Percentiles rank a stretch among this genome's conserved stretches.
These are phyloP conservation scores for Neurospora sp. DNA, from an alignment of 495 filamentous ascomycete genomes.

Conservation along the genomic window DNA sequence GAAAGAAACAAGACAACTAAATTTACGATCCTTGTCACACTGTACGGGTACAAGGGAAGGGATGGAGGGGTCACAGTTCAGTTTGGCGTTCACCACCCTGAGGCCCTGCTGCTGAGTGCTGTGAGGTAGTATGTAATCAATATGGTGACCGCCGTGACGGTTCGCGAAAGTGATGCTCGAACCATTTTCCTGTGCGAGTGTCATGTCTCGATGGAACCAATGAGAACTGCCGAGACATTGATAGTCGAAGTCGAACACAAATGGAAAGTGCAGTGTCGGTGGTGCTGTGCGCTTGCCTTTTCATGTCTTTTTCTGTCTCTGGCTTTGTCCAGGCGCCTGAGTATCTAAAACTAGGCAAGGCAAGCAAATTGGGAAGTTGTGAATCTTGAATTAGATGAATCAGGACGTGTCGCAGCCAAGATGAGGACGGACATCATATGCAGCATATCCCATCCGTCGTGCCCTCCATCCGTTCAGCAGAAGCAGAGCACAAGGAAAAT, in stretches of 20 bases:
- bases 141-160: background rate
- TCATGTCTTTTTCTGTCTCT: background rate
- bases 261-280: background rate
- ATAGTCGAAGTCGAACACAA: background rate
- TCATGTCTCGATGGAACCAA: background rate
- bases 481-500: background rate
- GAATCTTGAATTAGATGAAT: background rate
- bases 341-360: background rate
- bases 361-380: background rate
- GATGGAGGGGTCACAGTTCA: background rate
- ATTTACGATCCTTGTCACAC: background rate
- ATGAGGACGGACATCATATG: too few relatives aligned
- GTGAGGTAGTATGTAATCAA: background rate
- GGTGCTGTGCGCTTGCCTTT: background rate
- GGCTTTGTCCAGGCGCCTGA: background rate
- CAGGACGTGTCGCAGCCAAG: too few relatives aligned
- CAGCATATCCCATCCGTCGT: background rate
- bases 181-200: background rate
- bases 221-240: background rate
- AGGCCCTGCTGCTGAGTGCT: background rate
- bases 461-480: background rate
- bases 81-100: background rate
- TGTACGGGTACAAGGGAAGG: background rate
- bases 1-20: background rate
- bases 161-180: background rate